These are phyloP conservation scores for Nakaseomyces kungkrabaensis DNA, from an alignment of 1,139 yeast species.

Conservation along the genomic window DNA sequence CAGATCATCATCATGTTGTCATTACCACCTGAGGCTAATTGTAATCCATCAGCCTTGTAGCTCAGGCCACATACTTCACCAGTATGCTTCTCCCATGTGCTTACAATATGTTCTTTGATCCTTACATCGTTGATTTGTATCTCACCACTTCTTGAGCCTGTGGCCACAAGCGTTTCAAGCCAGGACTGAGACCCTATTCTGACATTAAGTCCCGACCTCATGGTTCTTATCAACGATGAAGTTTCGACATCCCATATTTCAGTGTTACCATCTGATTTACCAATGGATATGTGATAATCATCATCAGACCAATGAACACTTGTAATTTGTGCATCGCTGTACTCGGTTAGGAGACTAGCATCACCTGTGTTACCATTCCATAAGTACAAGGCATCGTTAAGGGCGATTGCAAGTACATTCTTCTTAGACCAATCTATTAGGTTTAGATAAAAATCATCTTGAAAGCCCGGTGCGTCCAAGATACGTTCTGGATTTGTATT, in stretches of 20 bases:
- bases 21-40: conserved; percentile 88
- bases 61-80: conserved; percentile 93
- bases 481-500: conserved; percentile 90
- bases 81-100: conserved; percentile 52
- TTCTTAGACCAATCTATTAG: conserved; percentile 80
- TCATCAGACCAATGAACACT: conserved; percentile 89
- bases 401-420: conserved; percentile 80
- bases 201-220: conserved; percentile 58
- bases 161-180: conserved; percentile 70
- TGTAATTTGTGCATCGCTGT: conserved; percentile 39
- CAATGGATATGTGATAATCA: conserved; percentile 78
- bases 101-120: conserved; percentile 62
- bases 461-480: conserved; percentile 89
- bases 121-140: conserved; percentile 92
- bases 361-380: conserved; percentile 89
- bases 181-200: conserved; percentile 82
- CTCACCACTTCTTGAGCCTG: conserved; percentile 78
- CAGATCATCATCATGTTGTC: conserved; percentile 90
- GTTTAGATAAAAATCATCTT: conserved; percentile 87
- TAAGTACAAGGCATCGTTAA: conserved; percentile 73
- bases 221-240: conserved; percentile 61
- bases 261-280: conserved; percentile 71
- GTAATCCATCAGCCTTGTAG: conserved; percentile 77
- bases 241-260: conserved; percentile 94
- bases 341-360: conserved; percentile 56